Evolutionary conservation across 495 filamentous ascomycete genomes (phyloP).

Genomic region (Tuber umbilicatum): DNA sequence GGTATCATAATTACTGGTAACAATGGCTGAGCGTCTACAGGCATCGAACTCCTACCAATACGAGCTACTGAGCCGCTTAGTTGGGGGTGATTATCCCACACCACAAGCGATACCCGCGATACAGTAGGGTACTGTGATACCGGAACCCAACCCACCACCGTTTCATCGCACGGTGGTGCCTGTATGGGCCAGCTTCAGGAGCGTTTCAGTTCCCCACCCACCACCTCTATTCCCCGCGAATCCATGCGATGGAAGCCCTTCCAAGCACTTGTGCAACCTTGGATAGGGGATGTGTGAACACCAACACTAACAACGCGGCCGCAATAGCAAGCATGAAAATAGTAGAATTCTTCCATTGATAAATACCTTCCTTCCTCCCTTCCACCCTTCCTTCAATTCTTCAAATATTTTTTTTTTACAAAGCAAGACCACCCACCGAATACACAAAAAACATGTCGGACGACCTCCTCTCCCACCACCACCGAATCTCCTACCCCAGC

Average conservation of each 20-base stretch:
- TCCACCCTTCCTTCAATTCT: not conserved
- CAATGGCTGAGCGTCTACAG: not conserved
- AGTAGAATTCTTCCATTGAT: not conserved
- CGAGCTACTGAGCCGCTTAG: not conserved
- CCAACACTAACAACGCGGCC: not conserved
- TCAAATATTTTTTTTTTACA: not conserved
- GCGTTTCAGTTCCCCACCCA: not conserved
- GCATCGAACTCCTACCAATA: not conserved
- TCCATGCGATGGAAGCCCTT: not conserved
- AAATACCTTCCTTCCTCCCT: not conserved
- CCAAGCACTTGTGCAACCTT: not conserved
- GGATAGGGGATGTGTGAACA: not conserved
- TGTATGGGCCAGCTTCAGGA: not conserved
- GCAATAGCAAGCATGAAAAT: not conserved
- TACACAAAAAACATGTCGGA: slow-evolving; percentile 37
- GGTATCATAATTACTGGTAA: not conserved
- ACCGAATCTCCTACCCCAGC: slow-evolving; percentile 31
- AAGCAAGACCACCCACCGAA: not conserved
- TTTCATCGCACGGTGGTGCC: not conserved
- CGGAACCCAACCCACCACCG: not conserved
- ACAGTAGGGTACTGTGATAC: not conserved
- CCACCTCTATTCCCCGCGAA: not conserved
- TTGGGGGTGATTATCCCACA: not conserved
- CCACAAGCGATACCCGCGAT: not conserved
- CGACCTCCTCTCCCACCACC: slow-evolving; percentile 32